phyloP scores from a whole-genome alignment of 805 yeast species.

The Saturnispora quitensis region DNA sequence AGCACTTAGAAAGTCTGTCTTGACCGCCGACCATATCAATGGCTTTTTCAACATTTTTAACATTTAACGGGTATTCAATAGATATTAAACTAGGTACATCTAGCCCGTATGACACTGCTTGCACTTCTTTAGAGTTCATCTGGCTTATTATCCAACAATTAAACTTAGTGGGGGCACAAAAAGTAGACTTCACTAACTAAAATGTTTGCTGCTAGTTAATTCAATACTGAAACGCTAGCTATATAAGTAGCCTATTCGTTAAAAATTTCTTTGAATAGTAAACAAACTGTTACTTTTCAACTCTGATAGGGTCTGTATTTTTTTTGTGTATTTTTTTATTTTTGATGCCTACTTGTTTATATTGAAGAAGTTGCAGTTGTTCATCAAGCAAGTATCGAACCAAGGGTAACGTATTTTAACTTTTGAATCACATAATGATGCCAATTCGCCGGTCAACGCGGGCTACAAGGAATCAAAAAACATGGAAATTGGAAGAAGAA shows the following conservation, averaged over 20 bases:
- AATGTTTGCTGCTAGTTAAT: neutral
- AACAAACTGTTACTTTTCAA: neutral
- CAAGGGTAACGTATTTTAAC: neutral
- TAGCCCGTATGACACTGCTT: conserved; percentile 34
- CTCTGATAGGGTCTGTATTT: neutral
- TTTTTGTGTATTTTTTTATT: neutral
- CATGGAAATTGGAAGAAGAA: conserved; percentile 15
- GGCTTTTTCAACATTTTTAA: conserved; percentile 54
- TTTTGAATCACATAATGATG: neutral
- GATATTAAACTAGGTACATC: conserved; percentile 69
- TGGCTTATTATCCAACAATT: neutral
- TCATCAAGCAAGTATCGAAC: neutral
- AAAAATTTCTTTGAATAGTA: neutral
- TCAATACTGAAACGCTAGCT: neutral
- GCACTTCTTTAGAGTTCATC: conserved; percentile 17
- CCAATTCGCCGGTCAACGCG: conserved; percentile 31
- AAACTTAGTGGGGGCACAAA: neutral
- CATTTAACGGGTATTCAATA: conserved; percentile 71
- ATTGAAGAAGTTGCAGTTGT: neutral
- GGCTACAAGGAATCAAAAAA: conserved; percentile 29
- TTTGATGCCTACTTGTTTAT: neutral
- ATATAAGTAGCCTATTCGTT: neutral
- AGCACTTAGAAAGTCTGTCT: conserved; percentile 32
- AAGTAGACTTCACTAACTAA: neutral
- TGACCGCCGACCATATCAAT: conserved; percentile 62